phyloP scores from a whole-genome alignment of 2,329 filamentous ascomycete species.

The Zalaria obscura region DNA sequence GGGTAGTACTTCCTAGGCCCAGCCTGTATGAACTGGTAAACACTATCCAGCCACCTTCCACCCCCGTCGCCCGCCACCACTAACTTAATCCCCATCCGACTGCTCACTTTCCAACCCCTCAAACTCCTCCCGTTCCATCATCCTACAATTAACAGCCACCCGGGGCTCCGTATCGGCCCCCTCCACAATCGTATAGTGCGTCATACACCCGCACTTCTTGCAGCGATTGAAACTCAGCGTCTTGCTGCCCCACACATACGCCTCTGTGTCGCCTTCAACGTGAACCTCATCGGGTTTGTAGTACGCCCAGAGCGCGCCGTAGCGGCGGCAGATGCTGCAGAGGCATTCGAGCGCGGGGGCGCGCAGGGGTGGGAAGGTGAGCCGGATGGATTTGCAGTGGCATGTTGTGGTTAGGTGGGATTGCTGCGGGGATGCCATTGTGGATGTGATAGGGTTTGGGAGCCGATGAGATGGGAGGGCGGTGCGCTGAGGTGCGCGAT shows the following conservation, averaged over 20 bases:
- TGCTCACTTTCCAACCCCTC: neutral
- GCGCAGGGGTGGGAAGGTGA: conserved; percentile 13
- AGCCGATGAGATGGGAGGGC: neutral
- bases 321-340: conserved; percentile 17
- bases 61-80: neutral
- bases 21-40: neutral
- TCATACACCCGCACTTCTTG: conserved; percentile 6
- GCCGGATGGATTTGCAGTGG: conserved; percentile 16
- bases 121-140: neutral
- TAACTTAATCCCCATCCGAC: neutral
- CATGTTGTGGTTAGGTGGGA: conserved; percentile 7
- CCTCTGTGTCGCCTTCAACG: conserved; percentile 6
- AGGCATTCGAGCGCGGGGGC: conserved; percentile 13
- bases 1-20: neutral
- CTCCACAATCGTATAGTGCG: neutral
- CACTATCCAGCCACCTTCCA: neutral
- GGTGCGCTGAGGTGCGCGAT: neutral
- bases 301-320: conserved; percentile 17
- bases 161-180: neutral
- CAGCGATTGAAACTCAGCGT: conserved; percentile 8
- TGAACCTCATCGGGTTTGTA: conserved; percentile 11
- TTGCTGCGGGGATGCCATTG: neutral
- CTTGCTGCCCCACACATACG: conserved; percentile 8
- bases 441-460: neutral
- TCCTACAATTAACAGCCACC: neutral